Evolutionary conservation across 352 stramenopile species (phyloP).

Genomic region (Pythium brachiatum): DNA sequence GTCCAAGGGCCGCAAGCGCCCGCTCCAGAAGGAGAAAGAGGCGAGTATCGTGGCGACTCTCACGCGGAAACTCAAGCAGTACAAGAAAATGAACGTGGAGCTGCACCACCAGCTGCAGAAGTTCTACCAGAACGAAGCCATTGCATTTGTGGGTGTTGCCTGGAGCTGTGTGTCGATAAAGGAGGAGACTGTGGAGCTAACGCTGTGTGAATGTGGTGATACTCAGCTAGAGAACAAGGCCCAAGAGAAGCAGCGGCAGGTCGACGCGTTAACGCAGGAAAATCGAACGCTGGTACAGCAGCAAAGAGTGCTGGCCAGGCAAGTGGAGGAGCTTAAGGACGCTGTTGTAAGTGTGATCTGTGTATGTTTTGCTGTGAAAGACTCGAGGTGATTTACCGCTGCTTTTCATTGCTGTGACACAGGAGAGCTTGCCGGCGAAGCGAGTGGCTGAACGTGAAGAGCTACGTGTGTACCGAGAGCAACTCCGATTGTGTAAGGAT

Average conservation of each 20-base stretch:
- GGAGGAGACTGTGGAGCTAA: not conserved
- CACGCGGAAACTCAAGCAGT: conserved; percentile 38
- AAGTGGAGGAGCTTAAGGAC: conserved; percentile 64
- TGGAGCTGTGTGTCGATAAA: not conserved
- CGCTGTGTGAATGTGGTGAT: not conserved
- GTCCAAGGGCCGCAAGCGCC: conserved; percentile 8
- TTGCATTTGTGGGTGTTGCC: conserved; percentile 41
- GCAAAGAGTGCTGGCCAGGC: conserved; percentile 45
- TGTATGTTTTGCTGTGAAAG: not conserved
- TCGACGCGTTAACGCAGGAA: conserved; percentile 57
- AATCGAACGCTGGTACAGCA: conserved; percentile 59
- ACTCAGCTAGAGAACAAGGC: conserved; percentile 58
- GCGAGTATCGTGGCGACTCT: conserved; percentile 21
- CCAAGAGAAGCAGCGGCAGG: conserved; percentile 59
- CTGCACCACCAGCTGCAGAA: conserved; percentile 46
- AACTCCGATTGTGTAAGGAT: conserved; percentile 57
- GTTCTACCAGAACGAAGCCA: conserved; percentile 46
- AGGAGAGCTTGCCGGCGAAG: conserved; percentile 57
- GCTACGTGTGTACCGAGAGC: conserved; percentile 59
- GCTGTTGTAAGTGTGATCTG: conserved; percentile 33
- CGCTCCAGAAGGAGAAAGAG: conserved; percentile 3
- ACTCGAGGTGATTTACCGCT: too few species aligned
- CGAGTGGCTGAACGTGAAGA: conserved; percentile 54
- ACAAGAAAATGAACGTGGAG: conserved; percentile 45
- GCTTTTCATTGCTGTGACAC: not conserved